Conservation (phyloP, 2,329 filamentous ascomycete genomes). For the Cytospora schulzeri region DNA sequence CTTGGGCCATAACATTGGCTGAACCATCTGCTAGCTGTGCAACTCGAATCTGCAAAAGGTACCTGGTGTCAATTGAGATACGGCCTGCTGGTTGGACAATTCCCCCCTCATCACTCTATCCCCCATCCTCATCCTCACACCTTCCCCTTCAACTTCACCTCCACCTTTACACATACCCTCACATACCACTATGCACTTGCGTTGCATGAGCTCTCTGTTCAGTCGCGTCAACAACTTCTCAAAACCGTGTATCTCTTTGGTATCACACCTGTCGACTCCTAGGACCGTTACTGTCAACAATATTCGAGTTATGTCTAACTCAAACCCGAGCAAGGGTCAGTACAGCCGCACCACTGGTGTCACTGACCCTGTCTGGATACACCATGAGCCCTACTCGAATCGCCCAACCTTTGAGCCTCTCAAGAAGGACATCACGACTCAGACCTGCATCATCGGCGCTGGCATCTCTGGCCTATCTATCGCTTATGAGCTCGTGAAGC, state of each 20-base stretch:
- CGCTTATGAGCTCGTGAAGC: constrained; percentile 55
- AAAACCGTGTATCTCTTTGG: neutral
- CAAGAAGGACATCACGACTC: constrained; percentile 45
- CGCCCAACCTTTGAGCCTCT: constrained; percentile 48
- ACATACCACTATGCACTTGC: neutral
- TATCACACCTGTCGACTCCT: neutral
- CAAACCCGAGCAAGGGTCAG: constrained; percentile 13
- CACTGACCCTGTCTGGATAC: constrained; percentile 56
- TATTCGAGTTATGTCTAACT: neutral
- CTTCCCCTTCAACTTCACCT: neutral
- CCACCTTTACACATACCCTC: neutral
- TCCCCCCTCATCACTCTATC: neutral
- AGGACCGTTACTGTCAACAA: neutral
- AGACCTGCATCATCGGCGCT: constrained; percentile 54
- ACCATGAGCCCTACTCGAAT: constrained; percentile 47
- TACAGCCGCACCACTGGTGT: constrained; percentile 49
- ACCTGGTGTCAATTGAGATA: too few relatives aligned
- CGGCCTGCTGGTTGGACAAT: neutral
- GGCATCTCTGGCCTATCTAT: constrained; percentile 55
- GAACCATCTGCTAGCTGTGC: neutral
- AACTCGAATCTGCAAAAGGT: neutral
- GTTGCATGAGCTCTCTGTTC: neutral
- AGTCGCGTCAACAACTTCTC: neutral
- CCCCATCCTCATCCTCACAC: too few relatives aligned
- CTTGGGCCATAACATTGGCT: neutral